Percentiles rank a stretch among this genome's conserved stretches.
Conservation (phyloP, 2,329 filamentous ascomycete species). For the Xylariales sp. region DNA sequence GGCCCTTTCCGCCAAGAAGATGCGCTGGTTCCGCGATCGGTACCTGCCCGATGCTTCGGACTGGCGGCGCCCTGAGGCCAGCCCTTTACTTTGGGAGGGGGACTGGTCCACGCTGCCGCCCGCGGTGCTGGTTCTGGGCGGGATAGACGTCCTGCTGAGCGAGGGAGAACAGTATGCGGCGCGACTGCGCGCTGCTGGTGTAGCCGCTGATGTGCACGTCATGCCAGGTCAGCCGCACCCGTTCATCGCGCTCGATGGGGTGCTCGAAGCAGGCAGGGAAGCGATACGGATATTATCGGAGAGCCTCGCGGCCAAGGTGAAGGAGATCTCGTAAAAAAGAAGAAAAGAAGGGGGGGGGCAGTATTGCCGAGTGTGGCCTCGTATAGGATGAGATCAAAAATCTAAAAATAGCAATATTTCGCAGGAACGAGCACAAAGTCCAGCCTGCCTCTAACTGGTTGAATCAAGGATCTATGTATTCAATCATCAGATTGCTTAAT, state of each 20-base stretch:
- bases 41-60: slow-evolving; percentile 46
- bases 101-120: slow-evolving; percentile 46
- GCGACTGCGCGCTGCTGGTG: slow-evolving; percentile 41
- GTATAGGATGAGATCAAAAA: no score
- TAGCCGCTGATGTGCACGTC: slow-evolving; percentile 41
- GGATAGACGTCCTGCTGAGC: slow-evolving; percentile 50
- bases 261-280: slow-evolving; percentile 43
- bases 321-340: no score
- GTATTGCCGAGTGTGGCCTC: no score
- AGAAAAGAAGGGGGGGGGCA: no score
- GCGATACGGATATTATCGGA: slow-evolving; percentile 42
- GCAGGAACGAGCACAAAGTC: no score
- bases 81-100: slow-evolving; percentile 44
- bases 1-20: slow-evolving; percentile 50
- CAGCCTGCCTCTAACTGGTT: no score
- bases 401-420: no score
- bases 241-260: slow-evolving; percentile 55
- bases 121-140: slow-evolving; percentile 49
- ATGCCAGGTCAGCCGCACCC: slow-evolving; percentile 54
- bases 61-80: slow-evolving; percentile 47
- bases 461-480: no score
- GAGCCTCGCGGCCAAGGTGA: no score
- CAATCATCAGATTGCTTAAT: no score
- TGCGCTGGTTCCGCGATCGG: slow-evolving; percentile 56
- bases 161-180: slow-evolving; percentile 49